Percentiles rank a stretch among this genome's conserved stretches.
Evolutionary conservation across 73 alveolate genomes (phyloP).

Genomic region (Blepharisma japonicum): DNA sequence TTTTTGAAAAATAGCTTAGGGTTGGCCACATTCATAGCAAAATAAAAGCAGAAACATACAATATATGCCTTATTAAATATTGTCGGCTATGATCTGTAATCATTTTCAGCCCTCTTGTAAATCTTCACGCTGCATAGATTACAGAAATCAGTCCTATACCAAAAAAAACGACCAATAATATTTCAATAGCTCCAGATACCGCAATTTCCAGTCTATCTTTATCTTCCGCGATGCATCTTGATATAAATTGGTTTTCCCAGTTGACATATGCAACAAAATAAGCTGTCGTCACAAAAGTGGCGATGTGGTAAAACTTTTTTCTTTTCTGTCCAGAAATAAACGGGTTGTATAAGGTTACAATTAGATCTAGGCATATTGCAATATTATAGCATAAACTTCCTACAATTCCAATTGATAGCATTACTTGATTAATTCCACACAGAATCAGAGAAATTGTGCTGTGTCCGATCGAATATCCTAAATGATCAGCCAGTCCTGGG

Average conservation of each 20-base stretch:
- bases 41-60: neutral
- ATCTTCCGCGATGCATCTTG: neutral
- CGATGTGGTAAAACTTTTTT: constrained; percentile 4
- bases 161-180: neutral
- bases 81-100: neutral
- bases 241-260: neutral
- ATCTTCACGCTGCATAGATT: neutral
- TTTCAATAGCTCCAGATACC: neutral
- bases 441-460: neutral
- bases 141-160: neutral
- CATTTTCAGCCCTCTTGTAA: neutral
- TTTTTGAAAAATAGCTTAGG: neutral
- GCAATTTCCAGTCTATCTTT: neutral
- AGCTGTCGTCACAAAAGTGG: neutral
- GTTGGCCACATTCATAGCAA: neutral
- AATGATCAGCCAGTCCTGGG: too few relatives aligned
- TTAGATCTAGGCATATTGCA: constrained; percentile 8
- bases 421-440: constrained; percentile 9
- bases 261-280: neutral
- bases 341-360: neutral
- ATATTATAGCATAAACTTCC: constrained; percentile 11
- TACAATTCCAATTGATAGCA: neutral
- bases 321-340: constrained; percentile 7
- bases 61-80: neutral
- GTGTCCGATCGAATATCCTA: neutral